phyloP scores from a whole-genome alignment of 768 basidiomycete genomes.

The Porpolomopsis calyptriformis region DNA sequence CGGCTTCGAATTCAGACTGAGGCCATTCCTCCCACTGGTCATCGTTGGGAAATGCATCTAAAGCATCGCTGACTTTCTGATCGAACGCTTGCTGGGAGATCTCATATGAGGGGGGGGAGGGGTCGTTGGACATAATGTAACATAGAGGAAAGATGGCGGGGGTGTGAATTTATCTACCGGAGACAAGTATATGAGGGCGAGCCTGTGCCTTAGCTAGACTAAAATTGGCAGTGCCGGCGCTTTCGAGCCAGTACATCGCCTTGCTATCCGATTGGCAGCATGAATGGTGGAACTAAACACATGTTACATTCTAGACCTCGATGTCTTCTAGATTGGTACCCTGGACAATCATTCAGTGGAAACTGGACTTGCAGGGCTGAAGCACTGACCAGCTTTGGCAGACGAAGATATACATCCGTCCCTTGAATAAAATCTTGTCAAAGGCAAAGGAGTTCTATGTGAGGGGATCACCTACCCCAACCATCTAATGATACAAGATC shows the following conservation, averaged over 20 bases:
- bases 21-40: slow-evolving; percentile 45
- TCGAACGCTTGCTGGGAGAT: slow-evolving; percentile 39
- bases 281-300: too few species aligned
- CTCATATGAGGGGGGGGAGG: slow-evolving; percentile 35
- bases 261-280: too few species aligned
- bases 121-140: slow-evolving; percentile 15
- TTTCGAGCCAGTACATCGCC: too few species aligned
- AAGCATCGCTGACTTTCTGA: slow-evolving; percentile 36
- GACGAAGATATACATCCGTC: slow-evolving; percentile 70
- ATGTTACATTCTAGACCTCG: too few species aligned
- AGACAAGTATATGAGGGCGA: neutral
- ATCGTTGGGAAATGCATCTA: slow-evolving; percentile 28
- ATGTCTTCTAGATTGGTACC: slow-evolving; percentile 82
- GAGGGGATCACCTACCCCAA: slow-evolving; percentile 49
- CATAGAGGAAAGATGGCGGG: slow-evolving; percentile 2
- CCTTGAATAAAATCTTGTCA: slow-evolving; percentile 31
- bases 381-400: slow-evolving; percentile 66
- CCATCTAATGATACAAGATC: slow-evolving; percentile 74
- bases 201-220: neutral
- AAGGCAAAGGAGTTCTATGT: neutral
- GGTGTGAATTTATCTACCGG: too few species aligned
- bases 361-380: neutral
- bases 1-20: slow-evolving; percentile 27
- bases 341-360: slow-evolving; percentile 24
- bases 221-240: too few species aligned